Conservation (phyloP, 2,329 filamentous ascomycete species). For the Fusarium sarcochroum region DNA sequence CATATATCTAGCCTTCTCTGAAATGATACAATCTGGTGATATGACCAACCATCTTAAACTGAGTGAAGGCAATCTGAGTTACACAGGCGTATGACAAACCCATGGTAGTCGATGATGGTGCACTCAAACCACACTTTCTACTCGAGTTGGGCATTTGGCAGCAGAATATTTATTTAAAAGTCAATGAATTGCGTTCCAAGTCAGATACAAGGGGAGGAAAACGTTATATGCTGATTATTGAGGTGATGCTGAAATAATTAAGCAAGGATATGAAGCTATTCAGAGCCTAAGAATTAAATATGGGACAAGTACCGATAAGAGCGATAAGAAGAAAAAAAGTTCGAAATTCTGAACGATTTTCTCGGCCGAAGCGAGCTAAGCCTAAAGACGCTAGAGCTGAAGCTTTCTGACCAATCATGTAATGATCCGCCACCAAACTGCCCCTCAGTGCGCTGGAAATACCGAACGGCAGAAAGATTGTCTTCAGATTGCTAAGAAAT, state of each 20-base stretch:
- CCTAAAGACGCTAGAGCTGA: not conserved
- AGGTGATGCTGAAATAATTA: not conserved
- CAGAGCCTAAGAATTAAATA: not conserved
- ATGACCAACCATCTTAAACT: not conserved
- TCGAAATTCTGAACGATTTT: constrained; percentile 41
- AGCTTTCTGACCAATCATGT: constrained; percentile 3
- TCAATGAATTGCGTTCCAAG: too few relatives aligned
- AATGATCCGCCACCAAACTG: constrained; percentile 33
- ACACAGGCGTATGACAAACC: not conserved
- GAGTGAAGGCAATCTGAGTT: not conserved
- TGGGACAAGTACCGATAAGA: constrained; percentile 31
- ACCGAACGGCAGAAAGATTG: constrained; percentile 35
- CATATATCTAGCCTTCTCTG: not conserved
- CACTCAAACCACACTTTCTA: not conserved
- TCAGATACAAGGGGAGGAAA: not conserved
- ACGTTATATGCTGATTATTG: not conserved
- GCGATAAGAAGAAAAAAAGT: constrained; percentile 49
- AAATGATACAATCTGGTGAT: not conserved
- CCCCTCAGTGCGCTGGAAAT: constrained; percentile 48
- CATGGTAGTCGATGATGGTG: not conserved
- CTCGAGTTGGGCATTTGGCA: too few relatives aligned
- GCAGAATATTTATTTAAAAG: too few relatives aligned
- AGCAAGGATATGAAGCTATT: constrained; percentile 31
- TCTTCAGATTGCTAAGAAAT: constrained; percentile 40
- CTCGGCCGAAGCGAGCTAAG: constrained; percentile 11